Conservation (phyloP, 78 protist species). For the Dictyostelium firmibasis region DNA sequence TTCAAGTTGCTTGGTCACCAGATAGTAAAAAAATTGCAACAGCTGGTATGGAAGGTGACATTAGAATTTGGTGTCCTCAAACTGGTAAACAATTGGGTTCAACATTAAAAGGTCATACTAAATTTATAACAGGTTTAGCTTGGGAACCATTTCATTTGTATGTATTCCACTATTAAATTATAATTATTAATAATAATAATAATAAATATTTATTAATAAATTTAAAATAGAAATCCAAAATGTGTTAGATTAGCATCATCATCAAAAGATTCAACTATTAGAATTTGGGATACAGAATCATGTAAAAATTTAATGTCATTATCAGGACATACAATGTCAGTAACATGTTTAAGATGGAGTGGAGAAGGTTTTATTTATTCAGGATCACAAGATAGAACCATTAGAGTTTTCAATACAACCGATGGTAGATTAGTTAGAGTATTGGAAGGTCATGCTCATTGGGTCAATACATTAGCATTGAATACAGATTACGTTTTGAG, state of each 20-base stretch:
- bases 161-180: not conserved
- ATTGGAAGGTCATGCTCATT: slow-evolving; percentile 98
- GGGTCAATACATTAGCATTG: slow-evolving; percentile 98
- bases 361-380: slow-evolving; percentile 96
- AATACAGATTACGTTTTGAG: slow-evolving; percentile 95
- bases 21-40: slow-evolving; percentile 92
- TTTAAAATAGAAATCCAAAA: slow-evolving; percentile 51
- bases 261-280: slow-evolving; percentile 93
- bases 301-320: slow-evolving; percentile 67
- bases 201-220: not conserved
- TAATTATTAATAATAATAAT: not conserved
- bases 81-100: slow-evolving; percentile 71
- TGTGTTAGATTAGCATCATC: slow-evolving; percentile 88
- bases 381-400: slow-evolving; percentile 95
- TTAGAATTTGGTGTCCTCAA: slow-evolving; percentile 89
- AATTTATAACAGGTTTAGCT: slow-evolving; percentile 89
- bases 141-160: slow-evolving; percentile 98
- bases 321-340: slow-evolving; percentile 92
- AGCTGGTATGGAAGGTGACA: slow-evolving; percentile 89
- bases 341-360: slow-evolving; percentile 97
- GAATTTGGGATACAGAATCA: slow-evolving; percentile 91
- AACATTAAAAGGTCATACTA: slow-evolving; percentile 84
- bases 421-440: slow-evolving; percentile 83
- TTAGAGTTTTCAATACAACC: slow-evolving; percentile 89
- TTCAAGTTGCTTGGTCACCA: slow-evolving; percentile 95